These are phyloP conservation scores for Exophiala calicioides DNA, from an alignment of 2,329 filamentous ascomycete species.

Conservation along the genomic window DNA sequence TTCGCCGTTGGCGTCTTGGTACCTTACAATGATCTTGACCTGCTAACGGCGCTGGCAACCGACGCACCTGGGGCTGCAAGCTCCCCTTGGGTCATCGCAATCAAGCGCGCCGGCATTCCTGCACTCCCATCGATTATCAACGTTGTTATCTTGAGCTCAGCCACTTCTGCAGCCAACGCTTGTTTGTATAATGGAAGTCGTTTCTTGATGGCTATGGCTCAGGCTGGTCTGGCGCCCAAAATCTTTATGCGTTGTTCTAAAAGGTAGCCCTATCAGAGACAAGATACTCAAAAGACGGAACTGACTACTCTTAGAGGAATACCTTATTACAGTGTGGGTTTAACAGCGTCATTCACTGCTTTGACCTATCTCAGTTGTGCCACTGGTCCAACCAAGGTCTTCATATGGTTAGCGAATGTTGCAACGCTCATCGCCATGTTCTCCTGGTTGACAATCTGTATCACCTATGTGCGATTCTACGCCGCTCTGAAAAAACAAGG, in stretches of 20 bases:
- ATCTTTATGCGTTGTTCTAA: conserved; percentile 61
- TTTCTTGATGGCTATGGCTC: conserved; percentile 49
- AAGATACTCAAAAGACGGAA: too few species aligned
- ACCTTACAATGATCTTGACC: conserved; percentile 63
- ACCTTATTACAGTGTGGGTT: conserved; percentile 41
- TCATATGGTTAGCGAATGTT: conserved; percentile 51
- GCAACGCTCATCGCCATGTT: conserved; percentile 51
- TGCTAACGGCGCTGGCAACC: conserved; percentile 50
- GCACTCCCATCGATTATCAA: conserved; percentile 73
- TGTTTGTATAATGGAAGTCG: conserved; percentile 59
- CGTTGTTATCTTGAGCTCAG: conserved; percentile 70
- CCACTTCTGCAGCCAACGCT: conserved; percentile 69
- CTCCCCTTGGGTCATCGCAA: conserved; percentile 59
- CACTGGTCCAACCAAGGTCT: conserved; percentile 41
- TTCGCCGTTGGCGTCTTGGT: conserved; percentile 75
- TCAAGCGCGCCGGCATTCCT: conserved; percentile 55
- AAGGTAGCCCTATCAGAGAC: conserved; percentile 44
- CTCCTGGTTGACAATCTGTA: conserved; percentile 52
- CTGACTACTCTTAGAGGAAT: too few species aligned
- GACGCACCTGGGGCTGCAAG: conserved; percentile 41
- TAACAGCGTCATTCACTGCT: conserved; percentile 45
- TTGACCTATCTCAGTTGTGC: conserved; percentile 49
- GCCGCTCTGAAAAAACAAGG: conserved; percentile 44
- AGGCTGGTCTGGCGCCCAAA: conserved; percentile 54
- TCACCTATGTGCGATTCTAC: conserved; percentile 51